A percentile compares a stretch with the other conserved stretches of the same genome.
phyloP scores from a whole-genome alignment of 148 eudicot genomes.

The Chenopodium album region DNA sequence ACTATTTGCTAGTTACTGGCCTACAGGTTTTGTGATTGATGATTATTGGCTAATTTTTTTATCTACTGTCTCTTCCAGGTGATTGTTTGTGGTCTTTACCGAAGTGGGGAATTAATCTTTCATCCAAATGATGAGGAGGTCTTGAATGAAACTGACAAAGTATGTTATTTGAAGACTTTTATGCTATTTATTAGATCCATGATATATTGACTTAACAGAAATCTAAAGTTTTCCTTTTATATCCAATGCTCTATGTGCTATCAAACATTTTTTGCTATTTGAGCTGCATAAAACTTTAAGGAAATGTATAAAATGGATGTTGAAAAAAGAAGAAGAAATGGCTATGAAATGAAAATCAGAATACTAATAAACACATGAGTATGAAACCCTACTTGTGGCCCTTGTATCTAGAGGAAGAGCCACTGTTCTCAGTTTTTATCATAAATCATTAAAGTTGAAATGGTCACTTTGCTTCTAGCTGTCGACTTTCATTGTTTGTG shows the following conservation, averaged over 20 bases:
- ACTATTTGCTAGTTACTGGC: background rate
- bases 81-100: slow-evolving; percentile 86
- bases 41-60: slow-evolving; percentile 1
- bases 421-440: no score
- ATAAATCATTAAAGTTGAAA: no score
- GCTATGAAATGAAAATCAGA: background rate
- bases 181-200: background rate
- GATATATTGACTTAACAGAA: background rate
- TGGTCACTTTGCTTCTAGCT: no score
- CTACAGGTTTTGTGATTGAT: background rate
- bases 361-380: background rate
- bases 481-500: background rate
- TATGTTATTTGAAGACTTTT: slow-evolving; percentile 32
- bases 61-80: slow-evolving; percentile 44
- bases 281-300: background rate
- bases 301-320: no score
- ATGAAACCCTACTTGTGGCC: no score
- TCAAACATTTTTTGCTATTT: background rate
- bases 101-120: slow-evolving; percentile 59
- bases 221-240: background rate
- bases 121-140: slow-evolving; percentile 88
- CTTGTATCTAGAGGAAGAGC: background rate
- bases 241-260: background rate
- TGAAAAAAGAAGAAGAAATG: no score
- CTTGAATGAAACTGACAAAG: slow-evolving; percentile 71